Conservation (phyloP, 208 protist species). For the Kentomonas sorsogonicus region DNA sequence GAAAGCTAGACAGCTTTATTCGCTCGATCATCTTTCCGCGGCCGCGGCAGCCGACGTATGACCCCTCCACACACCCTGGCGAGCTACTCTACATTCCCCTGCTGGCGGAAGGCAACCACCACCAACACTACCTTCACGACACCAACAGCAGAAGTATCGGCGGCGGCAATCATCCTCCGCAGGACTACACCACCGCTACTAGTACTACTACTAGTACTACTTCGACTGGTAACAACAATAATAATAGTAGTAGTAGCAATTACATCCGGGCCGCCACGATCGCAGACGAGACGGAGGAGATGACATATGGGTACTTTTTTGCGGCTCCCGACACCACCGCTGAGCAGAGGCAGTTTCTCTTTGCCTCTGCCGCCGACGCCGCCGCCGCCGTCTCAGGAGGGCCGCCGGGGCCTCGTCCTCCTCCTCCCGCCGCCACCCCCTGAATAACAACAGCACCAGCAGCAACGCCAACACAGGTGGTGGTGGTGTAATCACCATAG, state of each 20-base stretch:
- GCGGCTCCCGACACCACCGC: neutral
- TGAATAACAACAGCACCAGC: too few relatives aligned
- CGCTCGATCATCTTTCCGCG: neutral
- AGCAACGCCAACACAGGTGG: too few relatives aligned
- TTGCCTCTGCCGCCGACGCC: too few relatives aligned
- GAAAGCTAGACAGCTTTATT: neutral
- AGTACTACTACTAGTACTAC: neutral
- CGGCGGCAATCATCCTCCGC: neutral
- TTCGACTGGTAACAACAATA: neutral
- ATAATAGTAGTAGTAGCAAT: slow-evolving; percentile 9
- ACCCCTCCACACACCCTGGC: neutral
- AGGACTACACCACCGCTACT: neutral
- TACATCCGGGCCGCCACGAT: neutral
- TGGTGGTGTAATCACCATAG: too few relatives aligned
- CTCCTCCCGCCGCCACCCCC: too few relatives aligned
- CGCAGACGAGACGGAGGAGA: too few relatives aligned
- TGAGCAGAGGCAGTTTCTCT: too few relatives aligned
- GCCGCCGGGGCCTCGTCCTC: too few relatives aligned
- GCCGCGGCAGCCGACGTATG: neutral
- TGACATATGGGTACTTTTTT: neutral
- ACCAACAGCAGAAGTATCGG: neutral
- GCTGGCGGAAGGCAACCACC: neutral
- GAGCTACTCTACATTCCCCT: slow-evolving; percentile 3
- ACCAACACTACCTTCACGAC: neutral
- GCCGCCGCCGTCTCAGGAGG: too few relatives aligned